Conservation (phyloP, 1,284 basidiomycete genomes). For the Leucoagaricus sp. region DNA sequence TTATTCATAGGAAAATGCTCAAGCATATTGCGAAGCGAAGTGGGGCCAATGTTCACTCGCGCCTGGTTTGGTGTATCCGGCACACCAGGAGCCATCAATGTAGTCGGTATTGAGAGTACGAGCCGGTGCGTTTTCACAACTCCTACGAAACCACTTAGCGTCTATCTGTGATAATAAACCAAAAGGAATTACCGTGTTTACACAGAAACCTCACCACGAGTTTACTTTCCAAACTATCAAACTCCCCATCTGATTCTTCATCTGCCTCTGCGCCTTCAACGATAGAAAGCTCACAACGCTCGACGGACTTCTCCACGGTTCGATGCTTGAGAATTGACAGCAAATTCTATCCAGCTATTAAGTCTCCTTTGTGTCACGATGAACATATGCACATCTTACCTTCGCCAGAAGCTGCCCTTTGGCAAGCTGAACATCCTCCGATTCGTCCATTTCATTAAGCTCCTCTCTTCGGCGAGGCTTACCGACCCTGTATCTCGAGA, state of each 20-base stretch:
- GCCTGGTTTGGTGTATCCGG: slow-evolving; percentile 59
- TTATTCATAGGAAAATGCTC: slow-evolving; percentile 73
- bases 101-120: slow-evolving; percentile 55
- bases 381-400: slow-evolving; percentile 37
- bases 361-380: background rate
- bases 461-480: slow-evolving; percentile 22
- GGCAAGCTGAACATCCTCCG: slow-evolving; percentile 37
- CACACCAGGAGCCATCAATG: slow-evolving; percentile 61
- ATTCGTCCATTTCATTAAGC: slow-evolving; percentile 23
- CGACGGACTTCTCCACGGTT: slow-evolving; percentile 72
- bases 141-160: slow-evolving; percentile 42
- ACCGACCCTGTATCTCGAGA: slow-evolving; percentile 60
- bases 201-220: slow-evolving; percentile 73
- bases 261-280: slow-evolving; percentile 48
- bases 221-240: slow-evolving; percentile 68
- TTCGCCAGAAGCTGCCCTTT: slow-evolving; percentile 70
- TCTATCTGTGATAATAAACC: background rate
- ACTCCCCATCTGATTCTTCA: slow-evolving; percentile 46
- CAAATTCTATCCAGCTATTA: slow-evolving; percentile 48
- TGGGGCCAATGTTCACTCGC: slow-evolving; percentile 68
- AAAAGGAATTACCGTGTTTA: slow-evolving; percentile 63
- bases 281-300: slow-evolving; percentile 72
- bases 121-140: slow-evolving; percentile 79
- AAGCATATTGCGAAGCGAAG: slow-evolving; percentile 71
- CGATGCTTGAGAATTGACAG: slow-evolving; percentile 72